Evolutionary conservation across 495 filamentous ascomycete genomes (phyloP), one percentile per base, ranked within the genome.

Genomic region (Aspergillus saccharolyticus): DNA sequence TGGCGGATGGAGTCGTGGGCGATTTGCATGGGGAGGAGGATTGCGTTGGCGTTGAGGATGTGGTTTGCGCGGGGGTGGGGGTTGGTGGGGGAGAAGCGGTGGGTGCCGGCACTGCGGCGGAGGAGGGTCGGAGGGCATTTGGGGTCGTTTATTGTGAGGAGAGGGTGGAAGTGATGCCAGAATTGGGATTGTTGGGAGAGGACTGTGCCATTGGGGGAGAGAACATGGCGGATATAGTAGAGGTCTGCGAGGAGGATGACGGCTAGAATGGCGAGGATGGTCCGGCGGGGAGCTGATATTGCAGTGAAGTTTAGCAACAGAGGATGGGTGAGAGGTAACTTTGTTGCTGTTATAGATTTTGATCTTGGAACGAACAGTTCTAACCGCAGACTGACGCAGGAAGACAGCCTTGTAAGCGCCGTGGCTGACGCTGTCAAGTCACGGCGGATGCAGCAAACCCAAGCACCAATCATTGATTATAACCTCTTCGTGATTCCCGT

Each of bases 1-100:
- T 64, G 45, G 8, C 74, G 64, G 60, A 74, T 77, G 3, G 57
- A 46, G 39, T 66, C 57, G 50, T 78, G 74, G 1, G 66, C 63
- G 9, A 14, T 30, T 52, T 59, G 59, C 66, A 70, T 65, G 49
- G 63, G 55, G 44, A 45, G 57, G 30, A 47, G 44, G 28, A 66
- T 57, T 9, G 60, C 56, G 7, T 70, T 60, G 6, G 48, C 46
- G 28, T 64, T 57, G 17, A 54, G n/a, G 25, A 70, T 55, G 42
- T 59, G 33, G 49, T 65, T 58, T 33, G 54, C 16, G 21, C 65
- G 63, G 22, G 54, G 22, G 15, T 39, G 19, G 19, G 56, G 55
- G 16, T 58, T 50, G 15, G 62, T 25, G 28, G 62, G 60, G 45
- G 64, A 53, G 59, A 64, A 70, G 17, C 56, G 45, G 16, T 42